These are phyloP conservation scores for Rhododendron simsii DNA, from an alignment of 148 eudicot genomes.

Conservation along the genomic window DNA sequence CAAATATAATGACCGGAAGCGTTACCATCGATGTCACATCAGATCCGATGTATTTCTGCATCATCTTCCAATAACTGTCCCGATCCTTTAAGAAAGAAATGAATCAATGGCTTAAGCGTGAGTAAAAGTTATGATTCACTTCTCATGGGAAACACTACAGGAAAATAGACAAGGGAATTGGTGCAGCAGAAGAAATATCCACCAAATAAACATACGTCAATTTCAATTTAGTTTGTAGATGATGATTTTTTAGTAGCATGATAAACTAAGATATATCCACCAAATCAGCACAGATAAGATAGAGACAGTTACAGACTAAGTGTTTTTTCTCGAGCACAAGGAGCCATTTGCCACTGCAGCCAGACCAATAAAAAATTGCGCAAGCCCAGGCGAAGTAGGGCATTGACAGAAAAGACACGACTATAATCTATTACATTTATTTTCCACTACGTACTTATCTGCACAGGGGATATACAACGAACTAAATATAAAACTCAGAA, in stretches of 20 bases:
- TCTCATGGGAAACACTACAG: not conserved
- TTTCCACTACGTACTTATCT: not conserved
- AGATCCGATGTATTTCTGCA: slow-evolving; percentile 85
- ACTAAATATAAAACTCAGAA: not conserved
- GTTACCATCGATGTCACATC: slow-evolving; percentile 96
- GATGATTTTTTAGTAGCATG: not conserved
- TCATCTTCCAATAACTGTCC: slow-evolving; percentile 86
- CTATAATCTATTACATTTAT: not conserved
- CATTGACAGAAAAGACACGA: not conserved
- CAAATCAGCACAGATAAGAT: not conserved
- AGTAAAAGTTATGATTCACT: not conserved
- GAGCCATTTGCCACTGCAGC: not conserved
- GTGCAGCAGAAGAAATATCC: not conserved
- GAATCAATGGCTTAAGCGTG: not conserved
- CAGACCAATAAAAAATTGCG: not conserved
- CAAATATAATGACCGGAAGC: slow-evolving; percentile 84
- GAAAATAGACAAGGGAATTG: not conserved
- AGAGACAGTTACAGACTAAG: not conserved
- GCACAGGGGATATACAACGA: not conserved
- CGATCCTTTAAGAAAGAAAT: slow-evolving; percentile 53
- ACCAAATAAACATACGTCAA: not conserved
- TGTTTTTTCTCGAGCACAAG: not conserved
- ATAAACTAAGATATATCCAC: not conserved
- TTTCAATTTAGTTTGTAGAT: not conserved
- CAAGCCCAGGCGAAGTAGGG: not conserved